Conservation (phyloP, 371 early-diverging fungal genomes). For the Lichtheimia hyalospora region DNA sequence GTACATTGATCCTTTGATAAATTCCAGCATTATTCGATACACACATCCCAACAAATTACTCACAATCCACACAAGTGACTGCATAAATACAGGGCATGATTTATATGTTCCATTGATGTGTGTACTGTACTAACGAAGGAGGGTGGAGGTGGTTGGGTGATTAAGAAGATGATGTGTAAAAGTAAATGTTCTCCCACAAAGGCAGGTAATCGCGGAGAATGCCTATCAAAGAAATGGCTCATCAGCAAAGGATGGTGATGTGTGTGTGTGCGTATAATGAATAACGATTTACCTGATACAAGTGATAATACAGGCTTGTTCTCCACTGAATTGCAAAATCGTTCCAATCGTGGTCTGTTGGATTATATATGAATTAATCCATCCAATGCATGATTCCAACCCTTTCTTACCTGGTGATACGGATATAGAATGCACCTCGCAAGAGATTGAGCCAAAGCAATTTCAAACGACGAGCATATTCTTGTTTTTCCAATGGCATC, state of each 20-base stretch:
- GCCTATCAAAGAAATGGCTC: conserved; percentile 21
- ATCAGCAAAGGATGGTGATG: background rate
- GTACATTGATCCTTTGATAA: too few relatives aligned
- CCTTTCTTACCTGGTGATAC: conserved; percentile 68
- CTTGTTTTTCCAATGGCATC: conserved; percentile 75
- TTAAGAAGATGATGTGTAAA: conserved; percentile 67
- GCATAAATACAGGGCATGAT: too few relatives aligned
- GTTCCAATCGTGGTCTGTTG: conserved; percentile 43
- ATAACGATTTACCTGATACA: conserved; percentile 25
- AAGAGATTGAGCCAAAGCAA: conserved; percentile 80
- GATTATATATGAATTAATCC: background rate
- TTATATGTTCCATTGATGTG: background rate
- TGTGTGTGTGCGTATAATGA: background rate
- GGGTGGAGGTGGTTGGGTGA: background rate
- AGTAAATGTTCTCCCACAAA: conserved; percentile 91
- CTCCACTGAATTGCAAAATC: conserved; percentile 46
- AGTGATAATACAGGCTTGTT: conserved; percentile 45
- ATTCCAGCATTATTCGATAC: too few relatives aligned
- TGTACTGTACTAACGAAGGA: conserved; percentile 3
- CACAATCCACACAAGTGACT: too few relatives aligned
- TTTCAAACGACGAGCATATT: conserved; percentile 69
- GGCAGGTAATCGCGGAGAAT: conserved; percentile 89
- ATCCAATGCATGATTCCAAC: background rate
- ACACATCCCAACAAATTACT: too few relatives aligned
- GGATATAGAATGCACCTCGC: conserved; percentile 83